Evolutionary conservation across 2,329 filamentous ascomycete genomes (phyloP).

Genomic region (Colletotrichum acutatum): DNA sequence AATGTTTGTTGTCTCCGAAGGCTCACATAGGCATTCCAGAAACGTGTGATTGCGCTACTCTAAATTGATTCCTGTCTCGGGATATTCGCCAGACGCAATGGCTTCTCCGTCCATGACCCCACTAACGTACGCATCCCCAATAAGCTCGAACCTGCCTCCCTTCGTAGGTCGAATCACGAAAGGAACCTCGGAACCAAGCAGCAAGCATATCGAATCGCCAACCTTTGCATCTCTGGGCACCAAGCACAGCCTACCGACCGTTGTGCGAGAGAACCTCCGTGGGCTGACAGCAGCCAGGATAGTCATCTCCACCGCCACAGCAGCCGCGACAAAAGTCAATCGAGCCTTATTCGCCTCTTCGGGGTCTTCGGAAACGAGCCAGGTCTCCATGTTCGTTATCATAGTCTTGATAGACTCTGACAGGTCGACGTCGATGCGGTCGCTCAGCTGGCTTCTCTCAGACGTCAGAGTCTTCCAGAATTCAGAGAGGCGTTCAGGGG

Average conservation of each 20-base stretch:
- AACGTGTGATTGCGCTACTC: background rate
- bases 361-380: background rate
- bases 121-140: constrained; percentile 19
- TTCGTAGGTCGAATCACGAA: constrained; percentile 11
- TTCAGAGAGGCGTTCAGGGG: background rate
- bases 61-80: background rate
- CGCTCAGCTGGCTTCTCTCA: constrained; percentile 19
- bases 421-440: constrained; percentile 17
- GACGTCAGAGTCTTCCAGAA: constrained; percentile 18
- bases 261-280: constrained; percentile 6
- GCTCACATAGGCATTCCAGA: background rate
- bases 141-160: constrained; percentile 7
- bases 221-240: background rate
- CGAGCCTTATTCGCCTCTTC: background rate
- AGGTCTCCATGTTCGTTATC: background rate
- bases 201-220: background rate
- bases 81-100: background rate
- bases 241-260: background rate
- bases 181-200: constrained; percentile 17
- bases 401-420: background rate
- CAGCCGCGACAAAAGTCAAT: background rate
- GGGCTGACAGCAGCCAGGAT: background rate
- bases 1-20: background rate
- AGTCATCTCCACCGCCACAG: background rate
- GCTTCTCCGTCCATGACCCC: constrained; percentile 22